Evolutionary conservation across 2,329 filamentous ascomycete species (phyloP), one percentile per base, ranked within the genome.

Genomic region (Ophiostoma triangulosporum): DNA sequence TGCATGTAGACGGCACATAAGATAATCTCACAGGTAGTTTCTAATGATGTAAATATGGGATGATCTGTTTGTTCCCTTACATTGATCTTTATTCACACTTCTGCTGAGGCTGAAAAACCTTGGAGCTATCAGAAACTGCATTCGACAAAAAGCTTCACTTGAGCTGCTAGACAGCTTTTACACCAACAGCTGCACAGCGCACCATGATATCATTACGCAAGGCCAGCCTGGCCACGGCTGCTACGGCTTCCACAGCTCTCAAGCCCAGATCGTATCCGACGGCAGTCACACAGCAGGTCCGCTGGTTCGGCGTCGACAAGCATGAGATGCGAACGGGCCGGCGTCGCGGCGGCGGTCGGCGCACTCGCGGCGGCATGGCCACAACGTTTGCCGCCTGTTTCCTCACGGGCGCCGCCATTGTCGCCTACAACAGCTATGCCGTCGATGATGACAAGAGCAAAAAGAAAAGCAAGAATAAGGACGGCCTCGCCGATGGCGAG

Each of bases 381-480:
- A 26, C 20, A 4, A 29, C 6, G 20, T 20, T 63, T 26, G 51
- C 59, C 1, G 52, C 58, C 8, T 51, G 51, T 6, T 54, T 52
- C n/a, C 50, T 57, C 3, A 55, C 57, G 4, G 63, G 59, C 7
- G 61, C 55, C 8, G 59, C 56, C 8, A 54, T 58, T 22, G 57
- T 57, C 50, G 56, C 56, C 6, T 64, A 29, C 26, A 29, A n/a
- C 14, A 27, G 22, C 6, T 29, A 46, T 4, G 7, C 24, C 14
- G n/a, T 4, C 6, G 15, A 29, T 6, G 26, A 29, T 15, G 15
- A 17, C 15, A 6, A 24, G 14, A 15, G 7, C 26, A 27, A 17
- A 12, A 22, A 32, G 15, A 48, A 50, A 14, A 14, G 26, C 12
- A 50, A 52, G 40, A 8, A 50, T 27, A 49, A 29, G n/a, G 29